Conservation (phyloP, 1,139 yeast genomes). For the Nakaseomyces delphensis region DNA sequence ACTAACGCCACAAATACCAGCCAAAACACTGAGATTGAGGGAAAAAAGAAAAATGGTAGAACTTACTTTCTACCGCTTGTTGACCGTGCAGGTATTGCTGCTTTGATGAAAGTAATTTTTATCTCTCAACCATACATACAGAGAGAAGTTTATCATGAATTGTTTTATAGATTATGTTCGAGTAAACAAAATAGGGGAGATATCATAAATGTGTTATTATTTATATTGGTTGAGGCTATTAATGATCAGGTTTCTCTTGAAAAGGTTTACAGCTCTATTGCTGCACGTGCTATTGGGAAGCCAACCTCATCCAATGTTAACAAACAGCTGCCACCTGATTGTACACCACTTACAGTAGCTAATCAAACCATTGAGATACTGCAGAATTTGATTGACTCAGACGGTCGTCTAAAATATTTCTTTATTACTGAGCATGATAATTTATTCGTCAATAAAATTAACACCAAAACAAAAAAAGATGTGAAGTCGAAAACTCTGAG, state of each 20-base stretch:
- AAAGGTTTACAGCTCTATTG: slow-evolving; percentile 52
- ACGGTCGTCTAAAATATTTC: slow-evolving; percentile 61
- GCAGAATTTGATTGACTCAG: slow-evolving; percentile 61
- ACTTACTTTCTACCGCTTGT: slow-evolving; percentile 55
- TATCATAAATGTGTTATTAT: slow-evolving; percentile 58
- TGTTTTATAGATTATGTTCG: slow-evolving; percentile 60
- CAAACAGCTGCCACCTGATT: slow-evolving; percentile 46
- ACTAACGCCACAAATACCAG: neutral
- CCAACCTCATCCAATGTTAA: slow-evolving; percentile 16
- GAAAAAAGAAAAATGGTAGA: slow-evolving; percentile 34
- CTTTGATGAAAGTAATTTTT: slow-evolving; percentile 62
- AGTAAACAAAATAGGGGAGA: slow-evolving; percentile 76
- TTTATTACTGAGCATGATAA: slow-evolving; percentile 77
- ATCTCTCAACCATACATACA: slow-evolving; percentile 62
- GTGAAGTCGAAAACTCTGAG: slow-evolving; percentile 39
- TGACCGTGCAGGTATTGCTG: slow-evolving; percentile 69
- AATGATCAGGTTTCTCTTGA: slow-evolving; percentile 54
- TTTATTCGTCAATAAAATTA: slow-evolving; percentile 39
- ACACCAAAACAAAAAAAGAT: slow-evolving; percentile 33
- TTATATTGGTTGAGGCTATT: slow-evolving; percentile 68
- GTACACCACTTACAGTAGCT: slow-evolving; percentile 63
- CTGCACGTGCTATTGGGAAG: slow-evolving; percentile 32
- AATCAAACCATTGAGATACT: slow-evolving; percentile 72
- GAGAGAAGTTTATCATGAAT: slow-evolving; percentile 56
- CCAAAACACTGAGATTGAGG: slow-evolving; percentile 6